These are phyloP conservation scores for Tilletia setariae DNA, from an alignment of 1,284 basidiomycete genomes.

Conservation along the genomic window DNA sequence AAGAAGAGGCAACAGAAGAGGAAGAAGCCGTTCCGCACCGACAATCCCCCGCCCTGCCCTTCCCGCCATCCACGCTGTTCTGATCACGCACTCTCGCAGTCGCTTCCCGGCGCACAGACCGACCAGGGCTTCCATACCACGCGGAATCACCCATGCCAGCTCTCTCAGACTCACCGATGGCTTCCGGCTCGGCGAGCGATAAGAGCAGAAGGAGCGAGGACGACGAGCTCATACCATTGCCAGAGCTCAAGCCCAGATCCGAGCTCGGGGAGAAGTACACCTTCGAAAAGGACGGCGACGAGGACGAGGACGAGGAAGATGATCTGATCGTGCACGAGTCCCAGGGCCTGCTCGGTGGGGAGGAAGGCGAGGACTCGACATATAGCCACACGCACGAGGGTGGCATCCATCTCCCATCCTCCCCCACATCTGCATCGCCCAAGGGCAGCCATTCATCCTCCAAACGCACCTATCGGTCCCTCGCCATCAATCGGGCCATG, in stretches of 20 bases:
- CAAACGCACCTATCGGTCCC: background rate
- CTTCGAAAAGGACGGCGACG: background rate
- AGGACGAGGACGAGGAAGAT: slow-evolving; percentile 9
- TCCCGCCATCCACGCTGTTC: too few species aligned
- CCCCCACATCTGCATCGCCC: background rate
- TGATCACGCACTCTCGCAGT: too few species aligned
- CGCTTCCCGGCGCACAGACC: too few species aligned
- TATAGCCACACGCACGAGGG: background rate
- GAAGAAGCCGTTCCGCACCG: too few species aligned
- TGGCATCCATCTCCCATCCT: background rate
- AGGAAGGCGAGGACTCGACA: background rate
- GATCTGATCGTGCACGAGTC: slow-evolving; percentile 13
- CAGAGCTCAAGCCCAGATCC: background rate
- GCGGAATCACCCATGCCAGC: slow-evolving; percentile 3
- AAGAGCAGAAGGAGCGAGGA: background rate
- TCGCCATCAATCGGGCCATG: slow-evolving; percentile 11
- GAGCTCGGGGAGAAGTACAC: background rate
- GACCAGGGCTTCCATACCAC: too few species aligned
- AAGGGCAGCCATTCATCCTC: background rate
- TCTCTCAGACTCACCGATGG: background rate
- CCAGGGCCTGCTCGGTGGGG: slow-evolving; percentile 1
- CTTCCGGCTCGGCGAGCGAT: background rate
- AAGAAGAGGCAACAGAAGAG: too few species aligned
- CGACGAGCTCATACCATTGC: slow-evolving; percentile 2
- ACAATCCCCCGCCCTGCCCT: too few species aligned